These are phyloP conservation scores for Aspergillus sp. DNA, from an alignment of 2,329 filamentous ascomycete species.

Conservation along the genomic window DNA sequence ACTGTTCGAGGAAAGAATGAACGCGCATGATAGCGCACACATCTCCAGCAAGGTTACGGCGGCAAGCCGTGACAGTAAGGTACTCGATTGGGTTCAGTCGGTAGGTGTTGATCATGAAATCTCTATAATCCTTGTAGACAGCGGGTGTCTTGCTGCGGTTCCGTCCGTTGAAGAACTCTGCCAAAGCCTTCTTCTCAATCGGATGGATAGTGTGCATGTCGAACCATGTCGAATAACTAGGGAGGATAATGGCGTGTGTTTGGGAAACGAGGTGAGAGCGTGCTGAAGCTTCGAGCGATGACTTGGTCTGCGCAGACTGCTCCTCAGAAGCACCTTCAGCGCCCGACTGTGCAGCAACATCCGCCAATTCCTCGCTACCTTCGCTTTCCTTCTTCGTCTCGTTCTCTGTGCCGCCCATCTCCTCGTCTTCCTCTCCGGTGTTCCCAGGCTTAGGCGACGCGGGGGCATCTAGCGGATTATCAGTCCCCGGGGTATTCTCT, in stretches of 20 bases:
- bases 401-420: slow-evolving; percentile 68
- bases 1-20: slow-evolving; percentile 95
- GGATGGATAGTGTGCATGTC: slow-evolving; percentile 92
- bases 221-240: slow-evolving; percentile 98
- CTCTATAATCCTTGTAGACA: slow-evolving; percentile 97
- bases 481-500: slow-evolving; percentile 43
- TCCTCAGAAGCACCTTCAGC: slow-evolving; percentile 55
- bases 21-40: slow-evolving; percentile 99
- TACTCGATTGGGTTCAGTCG: slow-evolving; percentile 94
- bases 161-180: slow-evolving; percentile 97
- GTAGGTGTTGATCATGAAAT: slow-evolving; percentile 99
- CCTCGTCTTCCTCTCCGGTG: slow-evolving; percentile 67
- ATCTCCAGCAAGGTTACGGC: slow-evolving; percentile 91
- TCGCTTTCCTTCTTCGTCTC: slow-evolving; percentile 48
- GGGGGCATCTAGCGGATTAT: slow-evolving; percentile 70
- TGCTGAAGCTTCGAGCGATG: slow-evolving; percentile 78
- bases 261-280: slow-evolving; percentile 90
- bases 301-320: slow-evolving; percentile 69
- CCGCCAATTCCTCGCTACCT: slow-evolving; percentile 44
- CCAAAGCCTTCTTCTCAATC: slow-evolving; percentile 90
- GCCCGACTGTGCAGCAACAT: slow-evolving; percentile 43
- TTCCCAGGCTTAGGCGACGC: slow-evolving; percentile 63
- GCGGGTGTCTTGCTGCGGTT: slow-evolving; percentile 97
- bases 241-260: slow-evolving; percentile 92
- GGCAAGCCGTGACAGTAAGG: slow-evolving; percentile 92